These are phyloP conservation scores for Ceratocystis eucalypticola DNA, from an alignment of 2,329 filamentous ascomycete species.

Conservation along the genomic window DNA sequence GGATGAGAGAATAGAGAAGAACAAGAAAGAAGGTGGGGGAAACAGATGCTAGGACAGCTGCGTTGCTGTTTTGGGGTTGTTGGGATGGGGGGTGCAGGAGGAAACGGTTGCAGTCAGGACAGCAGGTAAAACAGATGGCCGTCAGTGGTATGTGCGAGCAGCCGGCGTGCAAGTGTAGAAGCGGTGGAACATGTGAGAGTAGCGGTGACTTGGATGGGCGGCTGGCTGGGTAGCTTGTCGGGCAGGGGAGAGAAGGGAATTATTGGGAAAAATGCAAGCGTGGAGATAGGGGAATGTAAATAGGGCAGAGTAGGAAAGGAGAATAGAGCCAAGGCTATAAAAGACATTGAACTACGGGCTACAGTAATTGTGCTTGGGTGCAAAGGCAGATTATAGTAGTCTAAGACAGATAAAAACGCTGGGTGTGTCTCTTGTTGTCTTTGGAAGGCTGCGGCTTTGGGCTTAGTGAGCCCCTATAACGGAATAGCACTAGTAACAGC, in stretches of 20 bases:
- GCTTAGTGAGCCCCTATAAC: background rate
- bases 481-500: no score
- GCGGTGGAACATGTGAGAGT: background rate
- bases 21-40: background rate
- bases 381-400: background rate
- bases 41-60: background rate
- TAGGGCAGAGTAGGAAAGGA: background rate
- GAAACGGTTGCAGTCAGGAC: background rate
- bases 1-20: background rate
- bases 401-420: background rate
- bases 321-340: background rate
- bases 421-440: background rate
- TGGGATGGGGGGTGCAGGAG: background rate
- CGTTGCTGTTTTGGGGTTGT: background rate
- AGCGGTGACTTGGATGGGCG: background rate
- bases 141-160: background rate
- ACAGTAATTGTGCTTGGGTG: background rate
- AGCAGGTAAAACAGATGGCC: background rate
- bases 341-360: background rate
- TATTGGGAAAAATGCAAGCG: no score
- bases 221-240: background rate
- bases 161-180: background rate
- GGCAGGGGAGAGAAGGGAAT: background rate
- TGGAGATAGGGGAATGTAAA: background rate
- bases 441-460: background rate